Evolutionary conservation across 805 yeast species (phyloP), one percentile per base, ranked within the genome.

Genomic region (Aciculoconidium aculeatum): DNA sequence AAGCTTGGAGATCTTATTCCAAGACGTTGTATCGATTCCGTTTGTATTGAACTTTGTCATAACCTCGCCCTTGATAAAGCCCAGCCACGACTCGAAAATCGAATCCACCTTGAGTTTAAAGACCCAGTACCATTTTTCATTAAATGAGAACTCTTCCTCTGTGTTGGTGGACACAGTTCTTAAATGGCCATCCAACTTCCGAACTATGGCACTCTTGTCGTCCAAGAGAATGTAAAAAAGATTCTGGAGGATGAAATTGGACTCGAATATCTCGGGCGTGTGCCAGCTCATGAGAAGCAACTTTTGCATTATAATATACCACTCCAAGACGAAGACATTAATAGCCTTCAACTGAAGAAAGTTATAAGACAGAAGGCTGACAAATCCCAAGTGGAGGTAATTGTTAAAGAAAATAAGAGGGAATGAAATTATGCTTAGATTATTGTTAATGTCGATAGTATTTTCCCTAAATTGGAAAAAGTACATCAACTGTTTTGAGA

Each of bases 351-450:
- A 29, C 25, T 58, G 59, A 9, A 38, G 23, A 4, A 41, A 30
- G 25, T 46, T 47, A 23, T 59, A 44, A 17, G 49, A 45, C 14
- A 59, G 41, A 23, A 53, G 49, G 8, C 46, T 40, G 15, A 49
- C 46, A 10, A 54, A 37, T 12, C 43, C 40, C 16, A 48, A 39
- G 16, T 45, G 44, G n/a, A 55, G 42, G 31, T 62, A 65, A 25
- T 21, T 57, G 35, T 36, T 51, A 35, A 41, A 53, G 44, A 70
- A 61, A 6, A 73, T 44, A 18, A 73, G 40, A 0, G 80, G 80
- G 35, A 70, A 58, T 7, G 70, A 50, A 9, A 72, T 55, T 15
- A 73, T 58, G 1, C 77, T 77, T 30, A 75, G 48, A 36, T 72
- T 72, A 42, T 72, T 70, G 43, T 71, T 71, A 25, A 73, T 36